phyloP scores from a whole-genome alignment of 148 eudicot species.

The Cornus controversa region DNA sequence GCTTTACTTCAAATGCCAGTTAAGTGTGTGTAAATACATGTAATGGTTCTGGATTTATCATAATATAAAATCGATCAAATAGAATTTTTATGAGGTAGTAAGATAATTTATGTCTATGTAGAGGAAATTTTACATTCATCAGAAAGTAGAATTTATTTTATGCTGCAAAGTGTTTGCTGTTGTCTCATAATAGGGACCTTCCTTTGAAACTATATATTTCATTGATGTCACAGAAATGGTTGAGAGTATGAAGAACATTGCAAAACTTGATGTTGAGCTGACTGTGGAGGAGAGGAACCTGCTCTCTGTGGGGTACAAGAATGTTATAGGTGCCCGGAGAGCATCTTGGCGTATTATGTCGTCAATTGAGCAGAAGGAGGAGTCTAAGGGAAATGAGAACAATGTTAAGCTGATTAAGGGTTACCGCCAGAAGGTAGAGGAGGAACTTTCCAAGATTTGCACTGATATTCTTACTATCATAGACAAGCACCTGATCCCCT shows the following conservation, averaged over 20 bases:
- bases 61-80: neutral
- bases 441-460: slow-evolving; percentile 74
- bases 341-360: slow-evolving; percentile 99
- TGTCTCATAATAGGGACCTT: neutral
- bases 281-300: slow-evolving; percentile 91
- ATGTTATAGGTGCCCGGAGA: slow-evolving; percentile 92
- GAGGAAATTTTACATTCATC: neutral
- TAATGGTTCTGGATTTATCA: neutral
- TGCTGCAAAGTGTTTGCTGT: neutral
- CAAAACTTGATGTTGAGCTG: slow-evolving; percentile 83
- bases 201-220: neutral
- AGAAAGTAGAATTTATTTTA: neutral
- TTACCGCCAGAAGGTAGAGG: slow-evolving; percentile 79
- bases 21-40: neutral
- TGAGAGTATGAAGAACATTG: slow-evolving; percentile 88
- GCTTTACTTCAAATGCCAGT: neutral
- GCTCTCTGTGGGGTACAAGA: slow-evolving; percentile 96
- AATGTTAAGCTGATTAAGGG: slow-evolving; percentile 82
- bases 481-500: slow-evolving; percentile 75
- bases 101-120: neutral
- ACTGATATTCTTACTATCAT: slow-evolving; percentile 62
- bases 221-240: slow-evolving; percentile 72
- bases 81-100: neutral
- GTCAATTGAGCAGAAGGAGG: slow-evolving; percentile 96
- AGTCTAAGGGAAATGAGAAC: slow-evolving; percentile 79